A percentile compares a stretch with the other conserved stretches of the same genome.
These are phyloP conservation scores for Tephrocybe sp. DNA, from an alignment of 768 basidiomycete species.

Conservation along the genomic window DNA sequence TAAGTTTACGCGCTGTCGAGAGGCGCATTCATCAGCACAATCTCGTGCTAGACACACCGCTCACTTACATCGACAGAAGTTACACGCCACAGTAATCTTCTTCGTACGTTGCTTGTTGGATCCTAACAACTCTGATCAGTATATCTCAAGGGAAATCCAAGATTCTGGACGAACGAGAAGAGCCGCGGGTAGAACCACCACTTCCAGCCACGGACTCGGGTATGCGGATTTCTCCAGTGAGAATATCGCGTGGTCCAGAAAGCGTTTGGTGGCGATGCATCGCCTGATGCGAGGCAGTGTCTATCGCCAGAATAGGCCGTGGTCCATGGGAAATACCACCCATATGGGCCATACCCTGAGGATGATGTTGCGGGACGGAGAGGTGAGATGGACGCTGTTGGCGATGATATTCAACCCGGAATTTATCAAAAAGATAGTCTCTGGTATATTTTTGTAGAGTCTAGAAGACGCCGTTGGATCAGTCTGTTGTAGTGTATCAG, in stretches of 20 bases:
- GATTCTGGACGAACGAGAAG: slow-evolving; percentile 35
- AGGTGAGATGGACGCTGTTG: slow-evolving; percentile 49
- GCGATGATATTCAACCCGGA: slow-evolving; percentile 54
- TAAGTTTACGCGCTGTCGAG: slow-evolving; percentile 74
- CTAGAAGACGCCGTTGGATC: slow-evolving; percentile 34
- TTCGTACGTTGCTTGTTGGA: slow-evolving; percentile 69
- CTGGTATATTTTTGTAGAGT: slow-evolving; percentile 83
- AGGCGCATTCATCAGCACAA: slow-evolving; percentile 11
- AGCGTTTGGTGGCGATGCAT: slow-evolving; percentile 44
- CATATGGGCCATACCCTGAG: slow-evolving; percentile 38
- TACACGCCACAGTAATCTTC: slow-evolving; percentile 88
- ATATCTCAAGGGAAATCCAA: slow-evolving; percentile 16
- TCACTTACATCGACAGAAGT: slow-evolving; percentile 84
- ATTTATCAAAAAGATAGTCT: slow-evolving; percentile 81
- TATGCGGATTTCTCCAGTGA: slow-evolving; percentile 41
- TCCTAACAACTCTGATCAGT: slow-evolving; percentile 30
- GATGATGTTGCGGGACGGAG: slow-evolving; percentile 38
- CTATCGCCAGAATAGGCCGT: slow-evolving; percentile 60
- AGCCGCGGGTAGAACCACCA: slow-evolving; percentile 29
- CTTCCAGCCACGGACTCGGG: slow-evolving; percentile 37
- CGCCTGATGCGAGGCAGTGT: slow-evolving; percentile 50
- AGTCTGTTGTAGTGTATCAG: slow-evolving; percentile 15
- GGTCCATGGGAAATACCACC: slow-evolving; percentile 42
- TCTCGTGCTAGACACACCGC: slow-evolving; percentile 10
- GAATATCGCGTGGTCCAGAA: slow-evolving; percentile 44